Evolutionary conservation across 768 basidiomycete species (phyloP), one percentile per base, ranked within the genome.

Genomic region (Leccinum boreale): DNA sequence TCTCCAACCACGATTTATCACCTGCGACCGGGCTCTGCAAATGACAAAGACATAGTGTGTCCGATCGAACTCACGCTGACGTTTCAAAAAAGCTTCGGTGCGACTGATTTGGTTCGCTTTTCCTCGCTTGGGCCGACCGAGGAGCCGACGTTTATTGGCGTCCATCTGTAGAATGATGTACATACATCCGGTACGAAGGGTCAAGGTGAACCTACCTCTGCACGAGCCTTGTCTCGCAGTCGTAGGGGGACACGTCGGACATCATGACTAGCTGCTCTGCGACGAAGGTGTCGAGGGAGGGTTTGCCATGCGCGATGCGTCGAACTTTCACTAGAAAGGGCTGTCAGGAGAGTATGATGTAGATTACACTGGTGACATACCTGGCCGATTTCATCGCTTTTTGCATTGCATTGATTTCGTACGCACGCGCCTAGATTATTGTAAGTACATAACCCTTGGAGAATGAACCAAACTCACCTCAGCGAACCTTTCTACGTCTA

Each of bases 211-310:
- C 75, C 56, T 65, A 93, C 95, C 81, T 98, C 96, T 28, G 85
- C 79, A 19, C 79, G 79, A 4, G 96, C 95, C 69, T 89, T 90
- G 48, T 84, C 85, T 54, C 95, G 81, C 29, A 98, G 77, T 17
- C 90, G 81, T n/a, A 82, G 70, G 2, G 96, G 96, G 29, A 99
- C 92, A 11, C 95, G 85, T 4, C 93, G 86, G 23, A 94, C 86
- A 71, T 98, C 90, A 71, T 98, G 96, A 66, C 92, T 94, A 3
- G 97, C 96, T 11, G 96, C 96, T 67, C 96, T 80, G 47, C 96
- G 81, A 28, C 97, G 84, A 23, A 99, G 80, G 73, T 94, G 92
- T 17, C 96, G 84, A 11, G 96, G 96, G 7, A 98, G 81, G 10
- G 89, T 86, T 73, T 99, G 96, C 86, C 95, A 99, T 5, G 86